Base-by-base conservation (phyloP, 805 yeast genomes). In the Myxozyma melibiosi region DNA sequence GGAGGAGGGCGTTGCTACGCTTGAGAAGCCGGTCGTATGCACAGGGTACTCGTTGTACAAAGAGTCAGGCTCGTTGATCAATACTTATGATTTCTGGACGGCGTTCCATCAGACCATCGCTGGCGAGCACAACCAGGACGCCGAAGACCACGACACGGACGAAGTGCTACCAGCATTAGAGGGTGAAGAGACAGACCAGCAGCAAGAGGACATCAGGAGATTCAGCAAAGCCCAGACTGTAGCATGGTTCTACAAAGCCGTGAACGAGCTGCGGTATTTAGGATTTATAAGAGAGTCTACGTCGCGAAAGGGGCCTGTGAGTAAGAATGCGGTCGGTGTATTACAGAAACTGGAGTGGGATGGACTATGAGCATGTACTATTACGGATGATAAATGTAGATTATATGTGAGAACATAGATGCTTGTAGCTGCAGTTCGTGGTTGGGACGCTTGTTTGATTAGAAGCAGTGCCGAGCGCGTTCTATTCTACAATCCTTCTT, bases 281-380 rank as follows among this genome's bases (percentile, higher is more conserved):
- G 65, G 65, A 25, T 51, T 62, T 4, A 35, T 62, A 18, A 53
- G 43, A 27, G 62, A 53, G 5, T 30, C 55, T 2, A 40, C 47
- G 20, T 13, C 45, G 1, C 48, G 50, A 30, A 44, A 35, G 24
- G 51, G 35, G 2, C 24, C 28, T n/a, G 41, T 35, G n/a, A 34
- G 34, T n/a, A 37, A 37, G 30, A 49, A 43, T 18, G 4, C 52
- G 4, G 63, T 60, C 8, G 48, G 51, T 2, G 51, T 53, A 3
- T 27, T 60, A 8, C 61, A 56, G 31, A 58, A 55, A 41, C 20
- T 53, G 50, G 56, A 35, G 4, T 60, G 64, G 64, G 62, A 53
- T 43, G 62, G 54, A 18, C 43, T 57, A 47, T 44, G 52, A 62
- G n/a, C n/a, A n/a, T n/a, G n/a, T n/a, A n/a, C n/a, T 38, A 14